A percentile compares a stretch with the other conserved stretches of the same genome.
Evolutionary conservation across 2,329 filamentous ascomycete species (phyloP).

Genomic region (Ceratocystis huliohia): DNA sequence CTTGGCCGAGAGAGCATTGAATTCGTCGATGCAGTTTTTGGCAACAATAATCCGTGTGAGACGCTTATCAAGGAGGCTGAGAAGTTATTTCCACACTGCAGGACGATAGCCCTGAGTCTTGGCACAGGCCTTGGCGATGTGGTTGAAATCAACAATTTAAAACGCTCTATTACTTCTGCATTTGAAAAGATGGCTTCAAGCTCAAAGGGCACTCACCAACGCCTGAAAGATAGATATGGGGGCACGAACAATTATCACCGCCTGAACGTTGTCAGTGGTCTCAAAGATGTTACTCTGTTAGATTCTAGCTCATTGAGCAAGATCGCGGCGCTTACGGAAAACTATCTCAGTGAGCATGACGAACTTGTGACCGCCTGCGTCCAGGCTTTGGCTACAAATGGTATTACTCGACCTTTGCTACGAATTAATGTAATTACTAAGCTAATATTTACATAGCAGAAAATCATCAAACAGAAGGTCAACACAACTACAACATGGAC

Average conservation of each 20-base stretch:
- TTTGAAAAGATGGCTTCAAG: neutral
- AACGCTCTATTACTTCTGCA: neutral
- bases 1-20: slow-evolving; percentile 21
- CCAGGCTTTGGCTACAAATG: neutral
- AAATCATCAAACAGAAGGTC: no score
- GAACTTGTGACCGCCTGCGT: neutral
- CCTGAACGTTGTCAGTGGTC: slow-evolving; percentile 20
- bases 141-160: slow-evolving; percentile 21
- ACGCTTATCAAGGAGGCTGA: slow-evolving; percentile 25
- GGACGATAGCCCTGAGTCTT: slow-evolving; percentile 24
- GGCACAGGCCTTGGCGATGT: slow-evolving; percentile 25
- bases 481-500: no score
- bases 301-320: slow-evolving; percentile 24
- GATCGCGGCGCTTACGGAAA: slow-evolving; percentile 23
- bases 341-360: slow-evolving; percentile 21
- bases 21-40: slow-evolving; percentile 27
- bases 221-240: no score
- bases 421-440: no score
- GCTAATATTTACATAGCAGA: no score
- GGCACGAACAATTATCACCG: no score
- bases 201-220: neutral
- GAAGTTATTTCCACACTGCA: slow-evolving; percentile 22
- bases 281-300: slow-evolving; percentile 24
- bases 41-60: slow-evolving; percentile 26
- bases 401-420: no score